These are phyloP conservation scores for Lagenaria siceraria DNA, from an alignment of 306 rosid species.

Conservation along the genomic window DNA sequence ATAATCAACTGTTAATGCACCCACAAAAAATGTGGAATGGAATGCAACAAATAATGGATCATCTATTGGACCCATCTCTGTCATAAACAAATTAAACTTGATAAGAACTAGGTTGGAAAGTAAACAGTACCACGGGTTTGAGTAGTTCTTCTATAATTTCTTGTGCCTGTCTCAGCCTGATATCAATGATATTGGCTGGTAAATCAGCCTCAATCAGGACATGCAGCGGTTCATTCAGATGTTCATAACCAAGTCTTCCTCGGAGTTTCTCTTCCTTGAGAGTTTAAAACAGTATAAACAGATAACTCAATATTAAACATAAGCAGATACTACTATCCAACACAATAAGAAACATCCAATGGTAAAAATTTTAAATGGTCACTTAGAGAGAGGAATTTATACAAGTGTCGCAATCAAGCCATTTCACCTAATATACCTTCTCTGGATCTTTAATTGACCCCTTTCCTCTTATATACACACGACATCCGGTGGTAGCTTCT, in stretches of 20 bases:
- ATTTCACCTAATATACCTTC: slow-evolving; percentile 1
- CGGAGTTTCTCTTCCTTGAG: slow-evolving; percentile 81
- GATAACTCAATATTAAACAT: background rate
- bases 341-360: background rate
- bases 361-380: background rate
- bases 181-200: slow-evolving; percentile 66
- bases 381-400: background rate
- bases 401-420: background rate
- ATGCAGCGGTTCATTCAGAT: slow-evolving; percentile 87
- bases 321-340: background rate
- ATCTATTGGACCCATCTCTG: background rate
- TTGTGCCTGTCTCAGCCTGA: slow-evolving; percentile 88
- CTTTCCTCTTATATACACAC: slow-evolving; percentile 85
- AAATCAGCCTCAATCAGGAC: slow-evolving; percentile 88
- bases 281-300: background rate
- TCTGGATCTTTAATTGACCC: slow-evolving; percentile 84
- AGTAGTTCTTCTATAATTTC: slow-evolving; percentile 88
- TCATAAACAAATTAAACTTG: background rate
- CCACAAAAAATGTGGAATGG: background rate
- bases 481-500: slow-evolving; percentile 91
- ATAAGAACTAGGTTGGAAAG: slow-evolving; percentile 11
- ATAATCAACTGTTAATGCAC: background rate
- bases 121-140: slow-evolving; percentile 68
- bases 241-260: slow-evolving; percentile 95
- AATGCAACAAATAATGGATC: background rate